These are phyloP conservation scores for Erysimum pusillum DNA, from an alignment of 441 rosid species.

Conservation along the genomic window DNA sequence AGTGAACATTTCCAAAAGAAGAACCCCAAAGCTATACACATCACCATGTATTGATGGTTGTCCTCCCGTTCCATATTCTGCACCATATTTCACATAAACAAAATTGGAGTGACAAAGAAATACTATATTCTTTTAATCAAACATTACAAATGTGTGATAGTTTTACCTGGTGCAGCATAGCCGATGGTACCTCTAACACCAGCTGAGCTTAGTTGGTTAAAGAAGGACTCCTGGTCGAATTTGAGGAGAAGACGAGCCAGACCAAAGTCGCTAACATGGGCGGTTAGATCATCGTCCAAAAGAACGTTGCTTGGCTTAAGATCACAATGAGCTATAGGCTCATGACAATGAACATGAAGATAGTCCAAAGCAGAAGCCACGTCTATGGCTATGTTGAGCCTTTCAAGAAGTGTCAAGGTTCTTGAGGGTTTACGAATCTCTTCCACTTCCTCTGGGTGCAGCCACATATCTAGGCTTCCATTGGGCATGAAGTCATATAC, in stretches of 20 bases:
- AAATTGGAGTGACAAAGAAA: not conserved
- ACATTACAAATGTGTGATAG: not conserved
- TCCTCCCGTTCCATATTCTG: constrained; percentile 49
- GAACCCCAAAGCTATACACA: constrained; percentile 49
- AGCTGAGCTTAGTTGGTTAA: not conserved
- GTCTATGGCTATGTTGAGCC: constrained; percentile 20
- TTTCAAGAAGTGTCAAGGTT: constrained; percentile 26
- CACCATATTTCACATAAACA: not conserved
- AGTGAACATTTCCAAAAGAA: constrained; percentile 46
- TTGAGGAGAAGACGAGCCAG: constrained; percentile 14
- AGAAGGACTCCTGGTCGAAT: not conserved
- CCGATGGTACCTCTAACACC: not conserved
- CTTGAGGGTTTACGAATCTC: not conserved
- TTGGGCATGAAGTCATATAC: constrained; percentile 37
- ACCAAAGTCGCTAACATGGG: constrained; percentile 43
- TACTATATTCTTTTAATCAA: not conserved
- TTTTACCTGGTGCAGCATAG: not conserved
- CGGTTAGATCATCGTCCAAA: constrained; percentile 14
- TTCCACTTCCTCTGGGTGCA: constrained; percentile 11
- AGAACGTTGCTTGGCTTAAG: constrained; percentile 40
- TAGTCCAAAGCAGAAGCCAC: constrained; percentile 42
- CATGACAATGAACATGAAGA: constrained; percentile 28
- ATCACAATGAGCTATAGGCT: constrained; percentile 33
- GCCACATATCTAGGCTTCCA: constrained; percentile 38
- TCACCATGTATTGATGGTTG: constrained; percentile 40